Base-by-base conservation (phyloP, 75 land plant species). In the Pinus albicaulis region DNA sequence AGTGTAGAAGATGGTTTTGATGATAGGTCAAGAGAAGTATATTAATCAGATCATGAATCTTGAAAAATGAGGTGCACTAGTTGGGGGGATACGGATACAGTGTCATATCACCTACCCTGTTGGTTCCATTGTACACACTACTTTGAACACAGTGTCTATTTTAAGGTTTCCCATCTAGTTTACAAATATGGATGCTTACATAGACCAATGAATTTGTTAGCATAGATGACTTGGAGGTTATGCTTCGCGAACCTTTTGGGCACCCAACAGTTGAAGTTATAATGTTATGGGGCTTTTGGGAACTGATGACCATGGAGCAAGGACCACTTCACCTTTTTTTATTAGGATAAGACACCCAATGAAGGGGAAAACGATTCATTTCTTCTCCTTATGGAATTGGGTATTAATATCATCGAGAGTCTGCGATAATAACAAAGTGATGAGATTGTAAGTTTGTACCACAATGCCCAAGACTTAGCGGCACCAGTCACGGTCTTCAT, bases 61-160 rank as follows among this genome's bases (percentile, higher is more conserved):
- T 69, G 88, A 90, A 59, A 83, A 80, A 28, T 82, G 92, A 74
- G 99, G 98, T 52, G 99, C 98, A 17, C 92, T 90, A 13, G 93
- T 96, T 41, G 95, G 98, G 25, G 99, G 95, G 1, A 84, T 96
- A 55, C 98, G 99, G 7, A 65, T 96, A 2, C 98, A 94, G 74
- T 93, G 95, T 2, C 99, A 96, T 44, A 84, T 86, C 11, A 83
- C 82, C 55, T 72, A 76, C 58, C 98, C 98, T 3, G 84, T 96
- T 23, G 98, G 99, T 8, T 76, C 93, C 0, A 86, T 96, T 72
- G 80, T 96, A 11, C 78, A 82, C 38, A 61, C 82, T 57, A 86
- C 95, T 31, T 23, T 96, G 65, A 93, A 89, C 52, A 87, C 90
- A 68, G 63, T 96, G 62, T 85, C 86, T 5, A 83, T 84, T 34